Base-by-base conservation (phyloP, 225 moss, liverwort and hornwort species). In the Takakia lepidozioides region DNA sequence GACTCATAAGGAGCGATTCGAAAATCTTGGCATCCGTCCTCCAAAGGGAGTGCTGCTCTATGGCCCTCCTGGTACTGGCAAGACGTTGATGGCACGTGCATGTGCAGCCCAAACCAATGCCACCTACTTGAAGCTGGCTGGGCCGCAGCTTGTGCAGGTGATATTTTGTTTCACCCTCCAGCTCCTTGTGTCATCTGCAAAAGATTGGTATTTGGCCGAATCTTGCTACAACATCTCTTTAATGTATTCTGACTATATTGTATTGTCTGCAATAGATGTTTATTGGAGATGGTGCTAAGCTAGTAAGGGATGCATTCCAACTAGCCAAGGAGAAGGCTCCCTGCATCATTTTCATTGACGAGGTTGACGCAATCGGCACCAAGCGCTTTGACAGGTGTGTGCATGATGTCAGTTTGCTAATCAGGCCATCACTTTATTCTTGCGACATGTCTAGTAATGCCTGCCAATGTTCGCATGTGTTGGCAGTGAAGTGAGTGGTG, bases 271-370 rank as follows among this genome's bases (percentile, higher is more conserved):
- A 38, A 42, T 60, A 78, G 78, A 78, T 72, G 78, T 72, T 72
- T 50, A 72, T 78, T 57, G 78, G 78, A 41, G 78, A 78, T 59
- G 78, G 78, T 60, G 72, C 78, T 46, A 78, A 78, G 61, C 68
- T 78, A 26, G 78, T 78, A 5, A 52, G 78, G 34, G 78, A 78
- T 52, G 72, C 72, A 17, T 78, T 78, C 35, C 72, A 72, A 52
- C 47, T 78, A 44, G 78, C 78, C 15, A 72, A 78, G 34, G 78
- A 78, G 51, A 72, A 72, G 52, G 72, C 78, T 27, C 78, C 78
- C 17, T 78, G 72, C 48, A 78, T 78, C 32, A 72, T 78, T 25
- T 78, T 78, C 54, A 78, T 78, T 36, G 78, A 78, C 46, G 78
- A 78, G 43, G 72, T 78, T 55, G 78, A 78, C 55, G 78, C 78